Evolutionary conservation across 306 rosid genomes (phyloP).

Genomic region (Dalbergia oliveri): DNA sequence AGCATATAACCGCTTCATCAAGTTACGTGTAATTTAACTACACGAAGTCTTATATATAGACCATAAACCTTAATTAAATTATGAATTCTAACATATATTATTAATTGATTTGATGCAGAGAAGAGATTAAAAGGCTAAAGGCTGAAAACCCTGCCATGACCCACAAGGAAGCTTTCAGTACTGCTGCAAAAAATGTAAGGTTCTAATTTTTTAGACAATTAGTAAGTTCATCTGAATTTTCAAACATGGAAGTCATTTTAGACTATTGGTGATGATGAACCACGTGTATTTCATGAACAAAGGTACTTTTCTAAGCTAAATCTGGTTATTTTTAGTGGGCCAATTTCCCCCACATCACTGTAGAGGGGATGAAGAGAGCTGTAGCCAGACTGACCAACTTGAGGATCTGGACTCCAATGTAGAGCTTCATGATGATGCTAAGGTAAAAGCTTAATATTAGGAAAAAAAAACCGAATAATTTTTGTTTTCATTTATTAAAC

Average conservation of each 20-base stretch:
- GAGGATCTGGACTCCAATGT: constrained; percentile 50
- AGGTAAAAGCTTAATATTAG: constrained; percentile 41
- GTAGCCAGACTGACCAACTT: constrained; percentile 56
- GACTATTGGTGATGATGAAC: background rate
- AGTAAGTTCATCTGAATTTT: background rate
- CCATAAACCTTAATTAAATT: background rate
- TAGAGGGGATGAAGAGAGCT: constrained; percentile 64
- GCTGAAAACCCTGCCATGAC: constrained; percentile 84
- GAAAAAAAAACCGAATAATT: too few relatives aligned
- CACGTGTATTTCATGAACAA: background rate
- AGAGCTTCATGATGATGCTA: constrained; percentile 46
- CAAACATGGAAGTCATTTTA: background rate
- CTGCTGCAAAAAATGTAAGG: constrained; percentile 89
- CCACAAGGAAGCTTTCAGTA: constrained; percentile 93
- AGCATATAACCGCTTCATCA: constrained; percentile 90
- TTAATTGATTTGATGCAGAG: constrained; percentile 58
- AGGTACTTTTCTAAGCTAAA: background rate
- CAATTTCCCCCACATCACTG: constrained; percentile 69
- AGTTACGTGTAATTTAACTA: constrained; percentile 59
- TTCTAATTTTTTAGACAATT: background rate
- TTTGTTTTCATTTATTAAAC: background rate
- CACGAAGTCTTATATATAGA: background rate
- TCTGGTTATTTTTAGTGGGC: constrained; percentile 75
- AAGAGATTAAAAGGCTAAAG: constrained; percentile 92
- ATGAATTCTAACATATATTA: constrained; percentile 15